Conservation (phyloP, 805 yeast genomes). For the Hanseniaspora singularis region DNA sequence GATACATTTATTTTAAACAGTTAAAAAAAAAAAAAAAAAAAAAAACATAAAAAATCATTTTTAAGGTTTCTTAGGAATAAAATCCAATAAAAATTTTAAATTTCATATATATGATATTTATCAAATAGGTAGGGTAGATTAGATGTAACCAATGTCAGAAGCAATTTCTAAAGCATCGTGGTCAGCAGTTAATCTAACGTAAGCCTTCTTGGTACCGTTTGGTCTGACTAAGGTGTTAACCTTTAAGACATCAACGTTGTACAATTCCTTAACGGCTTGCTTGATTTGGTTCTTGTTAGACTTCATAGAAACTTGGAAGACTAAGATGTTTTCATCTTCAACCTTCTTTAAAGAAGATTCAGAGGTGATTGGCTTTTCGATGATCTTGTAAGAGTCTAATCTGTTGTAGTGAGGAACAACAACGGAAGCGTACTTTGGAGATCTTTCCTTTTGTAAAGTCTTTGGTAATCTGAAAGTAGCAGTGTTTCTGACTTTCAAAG, state of each 20-base stretch:
- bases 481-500: slow-evolving; percentile 84
- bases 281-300: slow-evolving; percentile 98
- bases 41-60: neutral
- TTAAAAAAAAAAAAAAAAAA: neutral
- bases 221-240: slow-evolving; percentile 97
- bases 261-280: slow-evolving; percentile 94
- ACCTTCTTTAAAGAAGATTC: slow-evolving; percentile 99
- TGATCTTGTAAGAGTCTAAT: slow-evolving; percentile 88
- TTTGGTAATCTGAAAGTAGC: slow-evolving; percentile 96
- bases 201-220: slow-evolving; percentile 99
- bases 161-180: slow-evolving; percentile 99
- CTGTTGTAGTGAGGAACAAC: slow-evolving; percentile 96
- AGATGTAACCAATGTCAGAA: slow-evolving; percentile 98
- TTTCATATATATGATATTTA: neutral
- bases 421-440: slow-evolving; percentile 91
- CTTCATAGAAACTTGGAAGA: slow-evolving; percentile 93
- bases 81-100: neutral
- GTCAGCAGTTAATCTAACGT: slow-evolving; percentile 97
- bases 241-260: slow-evolving; percentile 86
- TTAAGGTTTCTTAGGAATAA: neutral
- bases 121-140: slow-evolving; percentile 30
- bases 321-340: slow-evolving; percentile 98
- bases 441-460: slow-evolving; percentile 86
- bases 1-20: no score
- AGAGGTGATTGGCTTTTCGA: slow-evolving; percentile 89